Conservation (phyloP, 2,329 filamentous ascomycete species). For the Lasiodiplodia theobromae region DNA sequence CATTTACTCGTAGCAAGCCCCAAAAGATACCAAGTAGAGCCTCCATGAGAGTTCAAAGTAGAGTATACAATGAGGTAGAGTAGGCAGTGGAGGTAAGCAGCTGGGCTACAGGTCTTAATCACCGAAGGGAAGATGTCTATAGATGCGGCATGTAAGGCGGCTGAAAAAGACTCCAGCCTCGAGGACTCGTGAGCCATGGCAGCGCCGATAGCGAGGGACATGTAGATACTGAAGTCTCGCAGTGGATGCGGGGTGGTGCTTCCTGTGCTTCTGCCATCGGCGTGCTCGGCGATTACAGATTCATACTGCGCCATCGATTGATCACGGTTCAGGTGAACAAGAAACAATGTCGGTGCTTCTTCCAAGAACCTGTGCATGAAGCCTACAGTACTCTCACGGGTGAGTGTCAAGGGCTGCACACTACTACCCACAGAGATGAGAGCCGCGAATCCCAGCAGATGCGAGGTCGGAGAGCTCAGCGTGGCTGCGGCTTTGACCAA, state of each 20-base stretch:
- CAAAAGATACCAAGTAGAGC: background rate
- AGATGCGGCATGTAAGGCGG: background rate
- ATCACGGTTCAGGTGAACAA: background rate
- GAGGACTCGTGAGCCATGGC: background rate
- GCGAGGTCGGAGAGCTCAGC: background rate
- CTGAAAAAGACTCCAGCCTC: background rate
- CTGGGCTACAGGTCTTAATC: background rate
- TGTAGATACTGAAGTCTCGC: background rate
- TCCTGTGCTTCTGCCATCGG: background rate
- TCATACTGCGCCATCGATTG: background rate
- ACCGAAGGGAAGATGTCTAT: background rate
- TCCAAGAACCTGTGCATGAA: background rate
- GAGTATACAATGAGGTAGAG: background rate
- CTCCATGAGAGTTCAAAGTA: background rate
- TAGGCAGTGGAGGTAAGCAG: background rate
- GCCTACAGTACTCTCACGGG: background rate
- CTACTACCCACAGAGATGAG: too few species aligned
- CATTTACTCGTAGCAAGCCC: constrained; percentile 3
- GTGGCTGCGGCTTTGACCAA: background rate
- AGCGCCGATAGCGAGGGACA: background rate
- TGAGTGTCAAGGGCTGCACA: background rate
- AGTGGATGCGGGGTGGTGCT: background rate
- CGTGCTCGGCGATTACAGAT: background rate
- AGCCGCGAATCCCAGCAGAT: background rate
- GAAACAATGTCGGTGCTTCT: background rate